Conservation (phyloP, 202 grass and related monocot genomes). For the Elaeis oleifera region DNA sequence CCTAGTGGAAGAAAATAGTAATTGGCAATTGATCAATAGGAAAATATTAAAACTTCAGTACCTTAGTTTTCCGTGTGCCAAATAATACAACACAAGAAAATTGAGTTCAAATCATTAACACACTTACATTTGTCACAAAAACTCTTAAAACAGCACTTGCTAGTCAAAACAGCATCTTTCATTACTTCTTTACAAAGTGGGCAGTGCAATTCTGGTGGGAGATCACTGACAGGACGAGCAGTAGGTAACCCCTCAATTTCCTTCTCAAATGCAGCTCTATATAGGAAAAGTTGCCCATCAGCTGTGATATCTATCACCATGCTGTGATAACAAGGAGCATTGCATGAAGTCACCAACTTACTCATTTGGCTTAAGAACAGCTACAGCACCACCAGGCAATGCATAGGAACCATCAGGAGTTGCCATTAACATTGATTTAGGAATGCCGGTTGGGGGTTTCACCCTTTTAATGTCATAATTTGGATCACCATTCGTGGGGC, state of each 20-base stretch:
- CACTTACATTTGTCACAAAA: constrained; percentile 97
- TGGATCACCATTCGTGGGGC: constrained; percentile 89
- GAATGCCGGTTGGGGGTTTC: constrained; percentile 97
- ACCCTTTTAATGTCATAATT: constrained; percentile 75
- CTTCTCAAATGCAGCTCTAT: constrained; percentile 96
- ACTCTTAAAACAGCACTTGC: constrained; percentile 99
- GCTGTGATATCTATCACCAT: too few relatives aligned
- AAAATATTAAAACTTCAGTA: background rate
- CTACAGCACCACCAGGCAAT: constrained; percentile 81
- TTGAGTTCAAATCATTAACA: background rate
- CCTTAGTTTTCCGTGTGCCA: too few relatives aligned
- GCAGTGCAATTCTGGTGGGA: constrained; percentile 81
- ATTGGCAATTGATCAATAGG: constrained; percentile 1
- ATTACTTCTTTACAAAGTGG: constrained; percentile 96
- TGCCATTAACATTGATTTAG: constrained; percentile 97
- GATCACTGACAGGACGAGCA: constrained; percentile 51
- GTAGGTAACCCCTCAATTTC: constrained; percentile 91
- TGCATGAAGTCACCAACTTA: constrained; percentile 24
- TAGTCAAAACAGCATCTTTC: constrained; percentile 97
- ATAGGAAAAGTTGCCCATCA: constrained; percentile 16
- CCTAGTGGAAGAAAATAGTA: constrained; percentile 43
- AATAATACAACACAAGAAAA: background rate
- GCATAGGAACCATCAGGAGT: constrained; percentile 90
- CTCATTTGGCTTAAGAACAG: constrained; percentile 97
- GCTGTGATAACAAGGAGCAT: too few relatives aligned